Percentiles rank a stretch among this genome's conserved stretches.
These are phyloP conservation scores for Geotrichum histeridarum DNA, from an alignment of 1,139 yeast genomes.

Conservation along the genomic window DNA sequence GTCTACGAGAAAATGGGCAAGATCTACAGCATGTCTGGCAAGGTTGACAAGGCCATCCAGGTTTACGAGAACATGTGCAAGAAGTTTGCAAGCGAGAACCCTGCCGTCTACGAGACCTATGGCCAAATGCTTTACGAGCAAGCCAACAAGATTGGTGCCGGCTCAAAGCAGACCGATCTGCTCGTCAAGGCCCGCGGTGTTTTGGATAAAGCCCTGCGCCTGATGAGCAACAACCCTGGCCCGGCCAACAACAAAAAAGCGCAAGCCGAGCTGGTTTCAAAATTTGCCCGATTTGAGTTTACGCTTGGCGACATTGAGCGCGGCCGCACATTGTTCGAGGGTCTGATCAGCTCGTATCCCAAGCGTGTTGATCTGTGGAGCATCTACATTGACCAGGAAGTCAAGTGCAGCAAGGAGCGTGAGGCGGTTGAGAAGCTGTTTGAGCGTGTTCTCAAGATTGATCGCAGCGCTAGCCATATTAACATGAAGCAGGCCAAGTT, in stretches of 20 bases:
- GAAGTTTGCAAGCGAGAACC: constrained; percentile 63
- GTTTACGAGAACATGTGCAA: constrained; percentile 64
- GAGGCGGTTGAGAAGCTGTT: constrained; percentile 66
- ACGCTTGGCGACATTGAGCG: constrained; percentile 85
- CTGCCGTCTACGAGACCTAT: constrained; percentile 71
- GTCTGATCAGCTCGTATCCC: constrained; percentile 82
- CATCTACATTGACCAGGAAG: constrained; percentile 89
- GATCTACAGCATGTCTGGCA: constrained; percentile 63
- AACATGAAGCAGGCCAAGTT: constrained; percentile 85
- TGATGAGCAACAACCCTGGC: constrained; percentile 11
- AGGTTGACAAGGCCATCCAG: constrained; percentile 61
- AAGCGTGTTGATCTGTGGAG: constrained; percentile 93
- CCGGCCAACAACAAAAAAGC: constrained; percentile 12
- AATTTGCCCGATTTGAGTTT: constrained; percentile 86
- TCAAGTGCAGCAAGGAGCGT: constrained; percentile 55
- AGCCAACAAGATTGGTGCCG: constrained; percentile 18
- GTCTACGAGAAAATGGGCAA: constrained; percentile 77
- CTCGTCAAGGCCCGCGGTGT: constrained; percentile 16
- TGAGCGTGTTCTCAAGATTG: constrained; percentile 55
- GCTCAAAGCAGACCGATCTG: constrained; percentile 1
- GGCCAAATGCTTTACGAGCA: constrained; percentile 68
- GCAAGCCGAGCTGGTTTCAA: constrained; percentile 44
- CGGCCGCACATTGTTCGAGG: constrained; percentile 92
- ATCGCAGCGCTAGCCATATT: constrained; percentile 26
- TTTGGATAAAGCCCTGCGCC: constrained; percentile 15